These are phyloP conservation scores for Cornus controversa DNA, from an alignment of 148 eudicot genomes.

Conservation along the genomic window DNA sequence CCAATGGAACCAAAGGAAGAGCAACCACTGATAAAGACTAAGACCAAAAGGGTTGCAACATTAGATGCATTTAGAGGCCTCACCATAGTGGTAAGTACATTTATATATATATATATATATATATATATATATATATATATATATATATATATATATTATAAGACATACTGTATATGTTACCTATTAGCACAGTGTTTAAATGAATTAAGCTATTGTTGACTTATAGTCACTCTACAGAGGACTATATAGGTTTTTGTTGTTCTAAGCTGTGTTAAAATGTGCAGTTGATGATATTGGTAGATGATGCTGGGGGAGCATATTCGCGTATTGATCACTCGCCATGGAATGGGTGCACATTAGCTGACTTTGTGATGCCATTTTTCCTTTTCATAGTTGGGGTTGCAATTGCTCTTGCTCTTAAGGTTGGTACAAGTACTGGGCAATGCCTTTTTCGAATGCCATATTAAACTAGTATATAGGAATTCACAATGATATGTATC, in stretches of 20 bases:
- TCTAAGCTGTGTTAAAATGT: not conserved
- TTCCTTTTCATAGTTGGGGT: conserved; percentile 39
- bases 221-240: no score
- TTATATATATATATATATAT: no score
- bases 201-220: not conserved
- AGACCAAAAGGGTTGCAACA: conserved; percentile 48
- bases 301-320: conserved; percentile 36
- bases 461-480: not conserved
- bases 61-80: conserved; percentile 57
- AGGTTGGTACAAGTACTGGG: conserved; percentile 14
- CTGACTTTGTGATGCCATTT: conserved; percentile 41
- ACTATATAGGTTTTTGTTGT: not conserved
- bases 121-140: no score
- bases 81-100: conserved; percentile 42
- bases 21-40: conserved; percentile 21
- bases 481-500: no score
- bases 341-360: conserved; percentile 41
- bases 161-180: no score
- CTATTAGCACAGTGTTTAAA: no score
- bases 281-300: conserved; percentile 38
- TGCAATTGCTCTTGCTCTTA: conserved; percentile 37
- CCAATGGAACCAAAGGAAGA: conserved; percentile 4
- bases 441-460: not conserved
- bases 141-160: no score
- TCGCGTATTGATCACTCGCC: conserved; percentile 38